phyloP scores from a whole-genome alignment of 2,329 filamentous ascomycete species.

The Botrytis cinerea region DNA sequence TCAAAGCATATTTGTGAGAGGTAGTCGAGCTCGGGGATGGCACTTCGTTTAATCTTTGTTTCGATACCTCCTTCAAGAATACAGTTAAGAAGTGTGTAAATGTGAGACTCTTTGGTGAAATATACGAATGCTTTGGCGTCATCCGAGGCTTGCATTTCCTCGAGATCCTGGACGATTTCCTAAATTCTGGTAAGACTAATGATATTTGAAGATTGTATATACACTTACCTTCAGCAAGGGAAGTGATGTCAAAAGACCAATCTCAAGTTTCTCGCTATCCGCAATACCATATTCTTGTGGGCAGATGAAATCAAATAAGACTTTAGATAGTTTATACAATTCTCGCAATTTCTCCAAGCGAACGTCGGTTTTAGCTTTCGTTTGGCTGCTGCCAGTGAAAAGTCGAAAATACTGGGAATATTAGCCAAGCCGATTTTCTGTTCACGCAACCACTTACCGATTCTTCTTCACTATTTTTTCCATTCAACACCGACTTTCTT shows the following conservation, averaged over 20 bases:
- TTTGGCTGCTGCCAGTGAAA: slow-evolving; percentile 73
- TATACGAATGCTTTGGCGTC: slow-evolving; percentile 97
- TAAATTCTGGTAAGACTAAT: slow-evolving; percentile 43
- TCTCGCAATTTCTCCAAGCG: slow-evolving; percentile 87
- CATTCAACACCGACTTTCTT: slow-evolving; percentile 61
- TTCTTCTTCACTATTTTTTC: slow-evolving; percentile 51
- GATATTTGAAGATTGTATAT: not conserved
- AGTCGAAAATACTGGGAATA: slow-evolving; percentile 75
- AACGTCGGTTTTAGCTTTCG: slow-evolving; percentile 78
- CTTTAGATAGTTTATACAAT: slow-evolving; percentile 89
- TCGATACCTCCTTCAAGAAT: slow-evolving; percentile 96
- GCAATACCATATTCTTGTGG: slow-evolving; percentile 98
- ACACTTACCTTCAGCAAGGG: slow-evolving; percentile 67
- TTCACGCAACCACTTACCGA: slow-evolving; percentile 7
- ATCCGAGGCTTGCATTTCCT: slow-evolving; percentile 93
- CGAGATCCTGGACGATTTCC: slow-evolving; percentile 94
- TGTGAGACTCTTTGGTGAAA: slow-evolving; percentile 98
- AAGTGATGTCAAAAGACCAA: slow-evolving; percentile 89
- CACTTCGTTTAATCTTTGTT: slow-evolving; percentile 93
- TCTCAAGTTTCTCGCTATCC: slow-evolving; percentile 96
- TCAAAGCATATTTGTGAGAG: slow-evolving; percentile 98
- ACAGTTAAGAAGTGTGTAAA: slow-evolving; percentile 96
- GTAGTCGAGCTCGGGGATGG: slow-evolving; percentile 96
- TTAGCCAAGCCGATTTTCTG: not conserved
- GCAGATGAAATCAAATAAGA: slow-evolving; percentile 97